A percentile compares a stretch with the other conserved stretches of the same genome.
Conservation (phyloP, 2,329 filamentous ascomycete species). For the Sporothrix variecibatus region DNA sequence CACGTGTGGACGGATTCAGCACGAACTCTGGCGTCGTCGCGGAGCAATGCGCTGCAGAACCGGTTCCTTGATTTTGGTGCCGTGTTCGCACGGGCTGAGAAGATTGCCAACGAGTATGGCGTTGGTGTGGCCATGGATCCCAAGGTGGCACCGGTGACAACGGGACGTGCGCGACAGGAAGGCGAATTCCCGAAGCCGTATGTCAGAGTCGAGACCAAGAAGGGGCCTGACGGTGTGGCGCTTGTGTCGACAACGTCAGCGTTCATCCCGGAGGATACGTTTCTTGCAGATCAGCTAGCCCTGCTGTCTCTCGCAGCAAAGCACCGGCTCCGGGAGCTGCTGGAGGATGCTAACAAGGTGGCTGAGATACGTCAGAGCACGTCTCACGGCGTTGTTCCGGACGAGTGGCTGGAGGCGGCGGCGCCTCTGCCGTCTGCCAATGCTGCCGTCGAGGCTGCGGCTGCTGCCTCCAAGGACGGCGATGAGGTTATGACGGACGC, state of each 20-base stretch:
- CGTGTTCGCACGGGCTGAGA: constrained; percentile 59
- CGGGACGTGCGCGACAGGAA: constrained; percentile 53
- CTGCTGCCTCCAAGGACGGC: constrained; percentile 41
- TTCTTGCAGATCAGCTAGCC: constrained; percentile 78
- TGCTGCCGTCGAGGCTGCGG: not conserved
- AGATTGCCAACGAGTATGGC: constrained; percentile 60
- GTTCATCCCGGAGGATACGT: constrained; percentile 74
- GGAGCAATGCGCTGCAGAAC: constrained; percentile 70
- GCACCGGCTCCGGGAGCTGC: constrained; percentile 71
- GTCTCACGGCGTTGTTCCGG: constrained; percentile 76
- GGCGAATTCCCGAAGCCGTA: constrained; percentile 53
- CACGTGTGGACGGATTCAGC: constrained; percentile 67
- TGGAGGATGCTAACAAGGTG: constrained; percentile 75
- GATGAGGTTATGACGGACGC: constrained; percentile 36
- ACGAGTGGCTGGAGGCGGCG: constrained; percentile 74
- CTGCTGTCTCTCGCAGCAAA: constrained; percentile 81
- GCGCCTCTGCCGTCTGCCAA: constrained; percentile 42
- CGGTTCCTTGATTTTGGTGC: constrained; percentile 70
- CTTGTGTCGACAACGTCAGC: constrained; percentile 65
- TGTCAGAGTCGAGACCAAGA: constrained; percentile 56
- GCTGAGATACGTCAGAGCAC: constrained; percentile 72
- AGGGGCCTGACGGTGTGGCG: constrained; percentile 62
- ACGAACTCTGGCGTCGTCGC: constrained; percentile 58
- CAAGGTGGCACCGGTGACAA: constrained; percentile 47
- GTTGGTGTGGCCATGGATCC: constrained; percentile 57